Conservation (phyloP, 179 eudicot genomes). For the Carnegiea gigantea region DNA sequence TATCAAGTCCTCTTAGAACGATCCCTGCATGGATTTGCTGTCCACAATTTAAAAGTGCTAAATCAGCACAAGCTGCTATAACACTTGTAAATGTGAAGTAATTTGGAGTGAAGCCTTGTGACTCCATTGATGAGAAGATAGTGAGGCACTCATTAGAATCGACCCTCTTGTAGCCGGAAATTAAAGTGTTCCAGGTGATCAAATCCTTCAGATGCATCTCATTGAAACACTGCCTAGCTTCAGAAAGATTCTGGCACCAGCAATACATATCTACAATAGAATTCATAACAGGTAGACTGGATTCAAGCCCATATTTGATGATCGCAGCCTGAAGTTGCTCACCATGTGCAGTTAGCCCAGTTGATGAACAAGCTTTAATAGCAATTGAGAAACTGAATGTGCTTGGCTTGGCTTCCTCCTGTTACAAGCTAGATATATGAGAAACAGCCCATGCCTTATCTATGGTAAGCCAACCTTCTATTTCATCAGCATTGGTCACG, state of each 20-base stretch:
- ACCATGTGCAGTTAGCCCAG: slow-evolving; percentile 40
- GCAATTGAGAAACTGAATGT: slow-evolving; percentile 61
- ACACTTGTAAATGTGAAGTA: slow-evolving; percentile 67
- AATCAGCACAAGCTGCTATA: slow-evolving; percentile 57
- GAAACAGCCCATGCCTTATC: slow-evolving; percentile 16
- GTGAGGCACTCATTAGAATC: slow-evolving; percentile 47
- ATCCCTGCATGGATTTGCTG: slow-evolving; percentile 57
- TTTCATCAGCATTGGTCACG: background rate
- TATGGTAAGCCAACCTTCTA: background rate
- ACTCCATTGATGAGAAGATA: slow-evolving; percentile 47
- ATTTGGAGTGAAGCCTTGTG: slow-evolving; percentile 45
- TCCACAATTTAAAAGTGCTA: slow-evolving; percentile 51
- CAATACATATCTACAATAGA: slow-evolving; percentile 73
- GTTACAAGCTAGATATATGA: slow-evolving; percentile 36
- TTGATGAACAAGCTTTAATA: slow-evolving; percentile 61
- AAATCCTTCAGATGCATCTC: slow-evolving; percentile 53
- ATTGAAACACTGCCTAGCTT: slow-evolving; percentile 55
- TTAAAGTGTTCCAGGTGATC: slow-evolving; percentile 76
- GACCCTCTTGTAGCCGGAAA: slow-evolving; percentile 57
- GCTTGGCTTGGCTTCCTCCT: slow-evolving; percentile 61
- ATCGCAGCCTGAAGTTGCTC: slow-evolving; percentile 58
- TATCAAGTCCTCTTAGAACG: slow-evolving; percentile 49
- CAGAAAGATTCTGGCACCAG: slow-evolving; percentile 42
- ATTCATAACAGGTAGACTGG: slow-evolving; percentile 66
- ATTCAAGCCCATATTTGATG: slow-evolving; percentile 52